Conservation (phyloP, 169 alveolate species). For the Perkinsus olseni region DNA sequence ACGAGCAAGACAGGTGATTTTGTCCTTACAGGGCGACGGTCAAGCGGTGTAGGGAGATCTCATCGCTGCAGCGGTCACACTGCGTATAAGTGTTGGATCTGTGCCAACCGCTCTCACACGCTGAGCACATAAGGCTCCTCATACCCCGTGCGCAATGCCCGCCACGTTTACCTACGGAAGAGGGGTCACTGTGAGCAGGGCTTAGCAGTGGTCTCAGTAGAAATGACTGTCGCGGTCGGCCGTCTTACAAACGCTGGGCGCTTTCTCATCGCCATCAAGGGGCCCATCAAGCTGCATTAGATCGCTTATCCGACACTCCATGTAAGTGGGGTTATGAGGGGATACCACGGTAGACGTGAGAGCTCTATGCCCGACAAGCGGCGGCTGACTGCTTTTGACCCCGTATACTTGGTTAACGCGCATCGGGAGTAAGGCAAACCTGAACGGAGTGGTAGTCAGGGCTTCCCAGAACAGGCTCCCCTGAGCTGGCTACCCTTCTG, state of each 20-base stretch:
- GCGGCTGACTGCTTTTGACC: not conserved
- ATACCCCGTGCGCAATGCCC: not conserved
- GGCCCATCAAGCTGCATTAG: not conserved
- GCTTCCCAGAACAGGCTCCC: not conserved
- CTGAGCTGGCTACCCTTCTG: not conserved
- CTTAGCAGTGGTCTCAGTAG: not conserved
- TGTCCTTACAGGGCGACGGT: not conserved
- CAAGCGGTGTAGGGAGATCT: not conserved
- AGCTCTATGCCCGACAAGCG: not conserved
- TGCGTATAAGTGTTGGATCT: not conserved
- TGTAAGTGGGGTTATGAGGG: not conserved
- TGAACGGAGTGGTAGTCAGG: not conserved
- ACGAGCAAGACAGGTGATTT: not conserved
- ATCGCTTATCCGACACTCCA: not conserved
- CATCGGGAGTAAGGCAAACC: not conserved
- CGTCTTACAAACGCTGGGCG: not conserved
- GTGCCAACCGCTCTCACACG: not conserved
- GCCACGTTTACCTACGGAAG: not conserved
- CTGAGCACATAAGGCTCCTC: not conserved
- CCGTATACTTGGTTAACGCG: not conserved
- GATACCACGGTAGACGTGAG: too few species aligned
- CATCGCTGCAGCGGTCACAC: not conserved
- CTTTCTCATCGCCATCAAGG: not conserved
- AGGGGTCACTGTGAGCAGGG: too few species aligned
- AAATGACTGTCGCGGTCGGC: not conserved